Evolutionary conservation across 192 early-diverging fungal genomes (phyloP).

Genomic region (Blastocladiella britannica): DNA sequence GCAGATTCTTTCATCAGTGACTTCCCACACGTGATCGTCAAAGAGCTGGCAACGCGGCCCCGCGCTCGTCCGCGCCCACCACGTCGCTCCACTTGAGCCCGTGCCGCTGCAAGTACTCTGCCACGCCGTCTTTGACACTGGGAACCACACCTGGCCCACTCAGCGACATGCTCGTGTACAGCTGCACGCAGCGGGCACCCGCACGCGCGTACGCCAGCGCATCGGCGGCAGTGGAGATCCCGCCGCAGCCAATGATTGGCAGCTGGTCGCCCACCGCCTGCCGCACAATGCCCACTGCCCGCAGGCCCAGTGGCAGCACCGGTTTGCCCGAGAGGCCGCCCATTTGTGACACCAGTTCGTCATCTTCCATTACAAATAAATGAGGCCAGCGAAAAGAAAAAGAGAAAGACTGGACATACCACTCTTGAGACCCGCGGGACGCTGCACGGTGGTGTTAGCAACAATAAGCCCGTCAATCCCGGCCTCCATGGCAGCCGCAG

Average conservation of each 20-base stretch:
- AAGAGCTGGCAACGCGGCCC: neutral
- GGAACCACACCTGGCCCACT: constrained; percentile 58
- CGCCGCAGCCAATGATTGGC: constrained; percentile 76
- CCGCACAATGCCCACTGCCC: constrained; percentile 29
- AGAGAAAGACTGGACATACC: constrained; percentile 13
- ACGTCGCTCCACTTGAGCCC: neutral
- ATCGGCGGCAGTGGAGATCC: constrained; percentile 52
- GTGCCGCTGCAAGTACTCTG: neutral
- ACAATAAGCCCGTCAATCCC: constrained; percentile 71
- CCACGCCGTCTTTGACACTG: constrained; percentile 57
- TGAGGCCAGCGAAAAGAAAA: constrained; percentile 3
- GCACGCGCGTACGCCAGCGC: constrained; percentile 59
- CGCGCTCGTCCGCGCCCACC: neutral
- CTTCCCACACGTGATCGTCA: too few species aligned
- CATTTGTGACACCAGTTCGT: constrained; percentile 20
- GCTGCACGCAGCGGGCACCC: constrained; percentile 59
- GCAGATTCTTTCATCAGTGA: too few species aligned
- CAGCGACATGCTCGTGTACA: constrained; percentile 57
- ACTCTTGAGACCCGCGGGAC: constrained; percentile 35
- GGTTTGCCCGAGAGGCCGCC: constrained; percentile 72
- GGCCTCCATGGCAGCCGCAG: constrained; percentile 44
- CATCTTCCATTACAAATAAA: constrained; percentile 6
- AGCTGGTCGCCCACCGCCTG: constrained; percentile 12
- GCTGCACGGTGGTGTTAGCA: constrained; percentile 65
- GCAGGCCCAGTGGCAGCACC: constrained; percentile 48